Percentiles rank a stretch among this genome's conserved stretches.
phyloP scores from a whole-genome alignment of 2,329 filamentous ascomycete genomes.

The Clarireedia sp. region DNA sequence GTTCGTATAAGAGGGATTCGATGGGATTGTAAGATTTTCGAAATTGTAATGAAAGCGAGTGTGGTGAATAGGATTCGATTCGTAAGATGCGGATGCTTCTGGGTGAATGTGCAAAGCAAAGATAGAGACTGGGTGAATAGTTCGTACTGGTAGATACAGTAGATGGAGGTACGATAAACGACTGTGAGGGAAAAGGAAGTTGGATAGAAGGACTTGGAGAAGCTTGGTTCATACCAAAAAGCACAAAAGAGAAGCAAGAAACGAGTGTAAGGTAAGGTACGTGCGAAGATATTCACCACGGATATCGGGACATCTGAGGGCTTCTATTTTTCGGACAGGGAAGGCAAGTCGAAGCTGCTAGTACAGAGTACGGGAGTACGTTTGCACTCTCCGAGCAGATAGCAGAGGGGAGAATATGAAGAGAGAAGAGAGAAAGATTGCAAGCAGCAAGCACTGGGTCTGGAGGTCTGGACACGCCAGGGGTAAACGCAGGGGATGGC shows the following conservation, averaged over 20 bases:
- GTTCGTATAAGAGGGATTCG: not conserved
- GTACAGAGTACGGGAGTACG: too few species aligned
- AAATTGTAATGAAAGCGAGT: not conserved
- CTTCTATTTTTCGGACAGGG: not conserved
- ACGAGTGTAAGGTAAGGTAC: not conserved
- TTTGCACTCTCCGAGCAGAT: too few species aligned
- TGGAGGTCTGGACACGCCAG: slow-evolving; percentile 5
- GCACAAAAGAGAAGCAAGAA: not conserved
- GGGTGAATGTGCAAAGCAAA: not conserved
- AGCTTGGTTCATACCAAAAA: not conserved
- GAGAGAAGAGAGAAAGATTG: not conserved
- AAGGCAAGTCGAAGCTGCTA: too few species aligned
- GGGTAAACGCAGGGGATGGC: not conserved
- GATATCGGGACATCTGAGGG: not conserved
- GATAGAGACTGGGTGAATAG: not conserved
- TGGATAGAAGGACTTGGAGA: not conserved
- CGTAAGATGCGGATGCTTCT: not conserved
- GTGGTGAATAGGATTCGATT: not conserved
- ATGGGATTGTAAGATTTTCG: not conserved
- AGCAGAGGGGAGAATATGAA: not conserved
- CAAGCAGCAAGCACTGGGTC: not conserved
- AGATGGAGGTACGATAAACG: not conserved
- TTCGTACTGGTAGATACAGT: too few species aligned
- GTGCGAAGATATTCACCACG: slow-evolving; percentile 2
- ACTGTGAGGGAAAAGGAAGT: not conserved